A percentile compares a stretch with the other conserved stretches of the same genome.
phyloP scores from a whole-genome alignment of 1,284 basidiomycete species.

The Trametes versicolor region DNA sequence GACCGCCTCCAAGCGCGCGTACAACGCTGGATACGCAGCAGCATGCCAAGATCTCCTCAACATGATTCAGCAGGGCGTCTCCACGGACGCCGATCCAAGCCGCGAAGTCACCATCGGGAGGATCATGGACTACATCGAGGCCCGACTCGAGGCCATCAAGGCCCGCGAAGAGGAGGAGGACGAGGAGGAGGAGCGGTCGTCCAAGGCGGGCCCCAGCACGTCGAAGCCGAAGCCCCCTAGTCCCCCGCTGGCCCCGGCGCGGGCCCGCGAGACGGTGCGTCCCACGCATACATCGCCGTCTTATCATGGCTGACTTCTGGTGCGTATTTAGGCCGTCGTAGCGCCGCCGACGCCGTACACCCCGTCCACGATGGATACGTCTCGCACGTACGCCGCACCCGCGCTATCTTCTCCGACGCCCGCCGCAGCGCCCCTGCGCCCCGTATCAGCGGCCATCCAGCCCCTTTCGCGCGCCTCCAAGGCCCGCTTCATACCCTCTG shows the following conservation, averaged over 20 bases:
- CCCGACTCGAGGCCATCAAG: constrained; percentile 70
- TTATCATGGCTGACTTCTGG: constrained; percentile 26
- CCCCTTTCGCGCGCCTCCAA: constrained; percentile 34
- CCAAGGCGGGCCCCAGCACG: constrained; percentile 29
- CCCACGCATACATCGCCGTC: constrained; percentile 13
- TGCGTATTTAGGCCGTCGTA: constrained; percentile 7
- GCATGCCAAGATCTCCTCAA: constrained; percentile 81
- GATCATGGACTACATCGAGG: constrained; percentile 80
- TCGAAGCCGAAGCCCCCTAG: constrained; percentile 29
- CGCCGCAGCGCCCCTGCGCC: constrained; percentile 38
- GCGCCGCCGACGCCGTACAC: constrained; percentile 39
- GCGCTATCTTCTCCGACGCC: constrained; percentile 46
- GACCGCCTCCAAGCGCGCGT: constrained; percentile 76
- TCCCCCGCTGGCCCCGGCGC: constrained; percentile 21
- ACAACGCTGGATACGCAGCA: constrained; percentile 78
- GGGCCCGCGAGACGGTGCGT: constrained; percentile 18
- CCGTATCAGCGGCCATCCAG: constrained; percentile 25
- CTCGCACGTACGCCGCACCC: constrained; percentile 34
- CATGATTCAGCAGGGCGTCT: constrained; percentile 82
- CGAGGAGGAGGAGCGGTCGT: constrained; percentile 68
- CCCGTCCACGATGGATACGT: constrained; percentile 37
- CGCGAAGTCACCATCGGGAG: constrained; percentile 71
- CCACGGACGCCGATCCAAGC: constrained; percentile 47
- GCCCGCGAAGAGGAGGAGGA: constrained; percentile 80
- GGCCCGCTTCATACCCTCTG: constrained; percentile 35